A percentile compares a stretch with the other conserved stretches of the same genome.
These are phyloP conservation scores for Backusella tarrabulga DNA, from an alignment of 192 early-diverging fungal genomes.

Conservation along the genomic window DNA sequence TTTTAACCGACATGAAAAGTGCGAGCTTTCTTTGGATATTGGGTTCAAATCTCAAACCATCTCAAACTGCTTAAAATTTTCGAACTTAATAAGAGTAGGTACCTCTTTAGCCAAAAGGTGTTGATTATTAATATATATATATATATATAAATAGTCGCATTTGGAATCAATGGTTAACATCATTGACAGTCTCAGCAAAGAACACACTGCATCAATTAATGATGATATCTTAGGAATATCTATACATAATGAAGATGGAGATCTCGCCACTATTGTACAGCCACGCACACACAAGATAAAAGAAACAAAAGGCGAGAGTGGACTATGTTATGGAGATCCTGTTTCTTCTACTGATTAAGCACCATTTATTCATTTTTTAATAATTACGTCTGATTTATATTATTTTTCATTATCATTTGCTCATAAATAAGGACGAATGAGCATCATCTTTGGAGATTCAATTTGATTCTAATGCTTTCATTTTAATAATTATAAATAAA, in stretches of 20 bases:
- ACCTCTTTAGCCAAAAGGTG: background rate
- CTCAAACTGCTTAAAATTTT: background rate
- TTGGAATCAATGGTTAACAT: background rate
- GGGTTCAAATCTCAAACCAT: background rate
- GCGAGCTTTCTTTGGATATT: background rate
- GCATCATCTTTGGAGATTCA: background rate
- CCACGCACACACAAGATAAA: background rate
- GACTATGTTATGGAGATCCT: conserved; percentile 7
- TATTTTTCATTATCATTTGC: too few species aligned
- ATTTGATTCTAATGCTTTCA: background rate
- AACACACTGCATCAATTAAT: background rate
- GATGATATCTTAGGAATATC: conserved; percentile 3
- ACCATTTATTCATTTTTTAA: background rate
- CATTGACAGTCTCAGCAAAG: background rate
- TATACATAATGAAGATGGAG: background rate
- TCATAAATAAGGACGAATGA: too few species aligned
- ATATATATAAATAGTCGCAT: background rate
- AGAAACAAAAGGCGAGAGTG: background rate
- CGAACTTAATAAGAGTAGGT: background rate
- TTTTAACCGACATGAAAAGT: background rate
- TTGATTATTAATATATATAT: background rate
- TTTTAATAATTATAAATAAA: background rate
- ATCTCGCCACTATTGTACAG: conserved; percentile 1
- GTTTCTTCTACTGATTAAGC: background rate
- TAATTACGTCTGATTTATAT: too few species aligned